Base-by-base conservation (phyloP, 1,139 yeast genomes). In the Geotrichum fermentans region DNA sequence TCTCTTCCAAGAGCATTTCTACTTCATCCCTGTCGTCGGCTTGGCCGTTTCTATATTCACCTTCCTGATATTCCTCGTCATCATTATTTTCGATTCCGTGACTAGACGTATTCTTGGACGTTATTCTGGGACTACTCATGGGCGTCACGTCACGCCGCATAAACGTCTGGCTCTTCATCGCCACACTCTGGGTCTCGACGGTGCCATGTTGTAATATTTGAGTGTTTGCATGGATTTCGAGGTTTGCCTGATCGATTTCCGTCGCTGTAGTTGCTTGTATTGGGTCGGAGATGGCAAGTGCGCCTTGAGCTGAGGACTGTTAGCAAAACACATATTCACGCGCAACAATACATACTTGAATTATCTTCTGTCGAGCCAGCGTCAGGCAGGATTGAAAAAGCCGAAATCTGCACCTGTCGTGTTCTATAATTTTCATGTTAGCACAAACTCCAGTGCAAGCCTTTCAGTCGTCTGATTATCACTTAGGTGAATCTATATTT, bases 331-430 rank as follows among this genome's bases (percentile, higher is more conserved):
- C n/a, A n/a, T n/a, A n/a, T n/a, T n/a, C n/a, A n/a, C n/a, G n/a
- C n/a, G n/a, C n/a, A n/a, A 21, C 10, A 10, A 36, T 18, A 36
- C 39, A 20, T 17, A 20, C 13, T 18, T 21, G 29, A 21, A 11
- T 6, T 7, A n/a, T n/a, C n/a, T n/a, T n/a, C n/a, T n/a, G n/a
- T n/a, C n/a, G n/a, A 20, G n/a, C 24, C 22, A 21, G n/a, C 26
- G 20, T 44, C 51, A n/a, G 42, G 32, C 16, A 36, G 24, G 20
- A 51, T 51, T 8, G 44, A 44, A 39, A 51, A 49, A 13, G 45
- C 46, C 6, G 49, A 40, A 6, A 48, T 29, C 26, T 45, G 47
- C 14, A 51, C 54, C 35, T 46, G 45, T 30, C 54, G 52, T 22
- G 52, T 48, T 21, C 54, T 51, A 37, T n/a, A 7, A 43, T 6